Base-by-base conservation (phyloP, 108 stramenopile genomes). In the Skeletonema potamos region DNA sequence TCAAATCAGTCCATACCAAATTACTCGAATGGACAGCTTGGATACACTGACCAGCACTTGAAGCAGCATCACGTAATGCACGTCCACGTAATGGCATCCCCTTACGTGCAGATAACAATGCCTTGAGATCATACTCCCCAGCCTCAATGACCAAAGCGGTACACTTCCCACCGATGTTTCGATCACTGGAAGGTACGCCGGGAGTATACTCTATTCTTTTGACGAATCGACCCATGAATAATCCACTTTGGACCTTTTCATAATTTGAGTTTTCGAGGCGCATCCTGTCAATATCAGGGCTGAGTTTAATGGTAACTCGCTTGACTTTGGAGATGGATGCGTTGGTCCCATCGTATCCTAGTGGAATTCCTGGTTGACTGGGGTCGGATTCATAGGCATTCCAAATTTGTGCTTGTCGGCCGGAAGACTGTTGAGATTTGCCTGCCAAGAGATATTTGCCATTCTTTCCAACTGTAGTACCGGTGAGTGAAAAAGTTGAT, bases 1-100 rank as follows among this genome's bases (percentile, higher is more conserved):
- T 89, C 48, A 85, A 43, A 60, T 89, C 86, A 3, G 88, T 89
- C 88, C 88, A 89, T 2, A 89, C 88, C 46, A 86, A 68, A 44
- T 76, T 73, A 44, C 69, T 73, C 22, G 77, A 66, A 59, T 86
- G 84, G 24, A 89, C 75, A 8, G 85, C 84, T 74, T 83, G 66
- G 12, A 86, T 64, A 62, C 83, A 84, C 64, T 79, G 82, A 18
- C 77, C 84, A 4, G 83, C 86, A 10, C 79, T 59, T 18, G 58
- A 55, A 12, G 82, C 84, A 27, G 81, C 74, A 70, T 89, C 84
- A 18, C 84, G 84, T 27, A 89, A 58, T 11, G 66, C 84, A 24
- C 72, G 58, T 15, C 86, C 88, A 30, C 75, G 64, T n/a, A 89
- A 56, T 9, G 82, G 82, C 39, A 60, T 51, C 18, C 74, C 67